Base-by-base conservation (phyloP, 2,329 filamentous ascomycete genomes). In the Ophiostoma ulmi region DNA sequence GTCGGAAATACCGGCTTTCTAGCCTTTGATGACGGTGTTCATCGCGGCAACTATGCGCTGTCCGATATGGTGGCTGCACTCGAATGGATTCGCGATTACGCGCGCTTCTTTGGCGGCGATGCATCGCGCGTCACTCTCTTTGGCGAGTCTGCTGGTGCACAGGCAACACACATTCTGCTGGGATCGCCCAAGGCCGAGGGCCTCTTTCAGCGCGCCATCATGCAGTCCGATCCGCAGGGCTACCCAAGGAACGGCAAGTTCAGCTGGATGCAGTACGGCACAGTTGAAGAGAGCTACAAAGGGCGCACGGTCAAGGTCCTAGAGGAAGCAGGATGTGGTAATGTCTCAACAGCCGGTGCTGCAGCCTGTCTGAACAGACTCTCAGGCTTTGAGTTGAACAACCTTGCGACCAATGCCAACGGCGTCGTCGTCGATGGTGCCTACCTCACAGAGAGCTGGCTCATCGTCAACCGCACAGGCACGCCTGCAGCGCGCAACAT, bases 11-110 rank as follows among this genome's bases (percentile, higher is more conserved):
- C 75, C 31, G 77, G 77, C 1, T 78, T 77, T 70, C 64, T 78
- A 44, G 75, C 75, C 36, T 72, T 78, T 44, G 73, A 76, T 66
- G 77, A 80, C 72, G 78, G 78, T 17, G 75, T 79, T 5, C 74
- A 80, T 67, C 78, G 78, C 6, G 81, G 81, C 69, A 83, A 83
- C 73, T 81, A 82, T 70, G 80, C 78, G 5, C 71, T 83, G 1
- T 78, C 77, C 5, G 81, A 83, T 72, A 78, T 80, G 73, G 78
- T 80, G 38, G 77, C 77, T 3, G 81, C 79, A 0, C 75, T 82
- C 4, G 76, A 80, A 41, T 82, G 81, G 81, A 75, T 82, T 6
- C 76, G 77, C 58, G 76, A 77, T 67, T 78, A 82, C 71, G 79
- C 81, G 72, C 70, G 70, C 52, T 74, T 74, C 70, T 77, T 78